Evolutionary conservation across 768 basidiomycete species (phyloP).

Genomic region (Phylloporus scabripes): DNA sequence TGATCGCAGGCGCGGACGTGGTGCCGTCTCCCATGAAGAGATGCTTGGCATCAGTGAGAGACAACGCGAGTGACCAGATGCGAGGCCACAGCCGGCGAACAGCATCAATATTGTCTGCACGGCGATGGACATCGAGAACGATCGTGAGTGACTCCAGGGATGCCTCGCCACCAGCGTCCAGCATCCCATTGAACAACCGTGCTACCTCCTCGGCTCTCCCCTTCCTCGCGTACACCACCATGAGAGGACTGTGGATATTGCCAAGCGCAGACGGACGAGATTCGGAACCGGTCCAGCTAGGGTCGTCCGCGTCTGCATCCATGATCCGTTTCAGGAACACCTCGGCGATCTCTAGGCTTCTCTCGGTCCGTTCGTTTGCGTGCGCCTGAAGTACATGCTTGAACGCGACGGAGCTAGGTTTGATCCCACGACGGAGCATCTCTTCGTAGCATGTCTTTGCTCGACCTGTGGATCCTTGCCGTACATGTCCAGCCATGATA

Average conservation of each 20-base stretch:
- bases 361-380: constrained; percentile 41
- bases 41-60: constrained; percentile 31
- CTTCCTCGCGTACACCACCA: constrained; percentile 44
- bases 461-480: constrained; percentile 40
- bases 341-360: constrained; percentile 56
- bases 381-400: constrained; percentile 61
- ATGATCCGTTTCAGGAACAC: constrained; percentile 55
- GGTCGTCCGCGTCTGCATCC: constrained; percentile 29
- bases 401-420: constrained; percentile 66
- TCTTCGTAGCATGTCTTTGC: constrained; percentile 67
- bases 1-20: constrained; percentile 9
- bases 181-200: constrained; percentile 48
- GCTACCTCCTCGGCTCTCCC: constrained; percentile 49
- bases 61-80: constrained; percentile 54
- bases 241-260: constrained; percentile 56
- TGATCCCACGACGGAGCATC: constrained; percentile 61
- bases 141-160: constrained; percentile 56
- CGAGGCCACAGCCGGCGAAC: constrained; percentile 64
- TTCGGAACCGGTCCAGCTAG: constrained; percentile 36
- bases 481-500: constrained; percentile 69
- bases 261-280: constrained; percentile 43
- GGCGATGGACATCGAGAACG: constrained; percentile 70
- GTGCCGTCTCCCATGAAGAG: constrained; percentile 24
- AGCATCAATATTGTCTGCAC: constrained; percentile 46
- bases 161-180: constrained; percentile 50